Conservation (phyloP, 2,329 filamentous ascomycete genomes). For the Pyrenophora seminiperda region DNA sequence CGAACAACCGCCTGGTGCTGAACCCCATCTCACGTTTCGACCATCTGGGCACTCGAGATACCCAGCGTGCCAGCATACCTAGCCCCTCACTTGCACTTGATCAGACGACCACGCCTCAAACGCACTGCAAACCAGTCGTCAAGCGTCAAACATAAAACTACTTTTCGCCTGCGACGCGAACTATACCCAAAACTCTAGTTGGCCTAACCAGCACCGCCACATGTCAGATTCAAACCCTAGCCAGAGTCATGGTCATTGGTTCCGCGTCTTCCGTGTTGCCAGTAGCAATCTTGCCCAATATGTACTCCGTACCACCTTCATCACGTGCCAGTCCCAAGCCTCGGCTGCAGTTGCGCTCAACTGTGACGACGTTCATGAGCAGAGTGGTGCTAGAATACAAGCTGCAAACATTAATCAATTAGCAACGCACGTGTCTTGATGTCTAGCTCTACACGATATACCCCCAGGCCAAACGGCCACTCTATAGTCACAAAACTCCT, state of each 20-base stretch:
- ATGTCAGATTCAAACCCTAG: neutral
- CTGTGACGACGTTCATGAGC: too few relatives aligned
- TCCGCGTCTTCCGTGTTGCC: conserved; percentile 8
- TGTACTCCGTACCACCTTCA: too few relatives aligned
- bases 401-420: neutral
- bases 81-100: neutral
- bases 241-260: neutral
- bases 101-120: conserved; percentile 21
- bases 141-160: conserved; percentile 11
- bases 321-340: too few relatives aligned
- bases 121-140: conserved; percentile 25
- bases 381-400: too few relatives aligned
- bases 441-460: neutral
- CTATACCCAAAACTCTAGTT: neutral
- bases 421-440: neutral
- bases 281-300: too few relatives aligned
- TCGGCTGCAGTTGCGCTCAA: too few relatives aligned
- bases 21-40: conserved; percentile 3
- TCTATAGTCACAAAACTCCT: conserved; percentile 2
- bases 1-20: conserved; percentile 1
- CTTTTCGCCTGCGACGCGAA: conserved; percentile 4
- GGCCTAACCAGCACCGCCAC: conserved; percentile 10
- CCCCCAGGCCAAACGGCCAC: neutral
- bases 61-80: neutral
- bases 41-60: neutral